Base-by-base conservation (phyloP, 2,329 filamentous ascomycete species). In the Alternaria dauci region DNA sequence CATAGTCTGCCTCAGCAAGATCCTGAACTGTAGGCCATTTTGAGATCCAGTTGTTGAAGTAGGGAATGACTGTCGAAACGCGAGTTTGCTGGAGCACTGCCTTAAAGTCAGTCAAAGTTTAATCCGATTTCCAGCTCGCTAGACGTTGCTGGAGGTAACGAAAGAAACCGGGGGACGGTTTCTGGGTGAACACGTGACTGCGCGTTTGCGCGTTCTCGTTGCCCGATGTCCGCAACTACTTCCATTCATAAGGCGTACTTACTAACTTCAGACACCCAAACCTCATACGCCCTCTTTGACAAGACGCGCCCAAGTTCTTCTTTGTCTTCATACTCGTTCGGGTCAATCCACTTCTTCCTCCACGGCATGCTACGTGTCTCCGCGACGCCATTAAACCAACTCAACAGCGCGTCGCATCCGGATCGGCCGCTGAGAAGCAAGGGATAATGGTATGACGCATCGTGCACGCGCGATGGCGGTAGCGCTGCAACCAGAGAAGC, bases 181-280 rank as follows among this genome's bases (percentile, higher is more conserved):
- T n/a, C 9, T 8, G 4, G 4, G 25, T 11, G 12, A 18, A 5
- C 67, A 72, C 68, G 65, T 71, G 65, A 68, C 43, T 23, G 16
- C 62, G 65, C 63, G 62, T 61, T 52, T 38, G n/a, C 34, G 47
- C 39, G 52, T 48, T 42, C 12, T 12, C 2, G 23, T n/a, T 34
- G 32, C 34, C 36, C 39, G 30, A 43, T 23, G 32, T 46, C 41
- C 14, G 20, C 23, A 8, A 41, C 28, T 3, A 4, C 28, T 20
- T 30, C 30, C 50, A 30, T 11, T 1, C 26, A 36, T 8, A 26
- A 47, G 16, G n/a, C 20, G 5, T 18, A 77, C 75, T 74, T 63
- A 77, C 75, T 89, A 66, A 89, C 85, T 77, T 89, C 87, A 69
- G 84, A 87, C 70, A 89, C 88, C 86, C 87, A 89, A 47, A 89